These are phyloP conservation scores for Penicillium desertorum DNA, from an alignment of 495 filamentous ascomycete genomes.

Conservation along the genomic window DNA sequence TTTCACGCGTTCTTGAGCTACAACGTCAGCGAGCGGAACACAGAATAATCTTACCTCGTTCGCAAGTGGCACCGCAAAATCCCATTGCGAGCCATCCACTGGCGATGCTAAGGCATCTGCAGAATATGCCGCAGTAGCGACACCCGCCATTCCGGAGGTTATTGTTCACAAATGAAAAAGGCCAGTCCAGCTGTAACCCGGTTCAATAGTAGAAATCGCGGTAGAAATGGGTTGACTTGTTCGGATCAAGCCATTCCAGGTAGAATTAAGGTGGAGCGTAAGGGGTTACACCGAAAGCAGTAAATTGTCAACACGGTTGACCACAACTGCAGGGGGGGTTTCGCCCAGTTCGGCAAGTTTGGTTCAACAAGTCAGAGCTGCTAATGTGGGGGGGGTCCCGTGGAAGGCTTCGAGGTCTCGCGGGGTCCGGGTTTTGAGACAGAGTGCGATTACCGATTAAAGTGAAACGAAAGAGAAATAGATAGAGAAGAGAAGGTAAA, in stretches of 20 bases:
- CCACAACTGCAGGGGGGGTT: neutral
- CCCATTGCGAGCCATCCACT: conserved; percentile 45
- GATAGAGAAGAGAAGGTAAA: neutral
- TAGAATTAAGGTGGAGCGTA: conserved; percentile 2
- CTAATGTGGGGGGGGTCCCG: neutral
- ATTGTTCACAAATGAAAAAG: conserved; percentile 19
- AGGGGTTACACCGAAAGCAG: conserved; percentile 32
- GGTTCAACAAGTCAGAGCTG: neutral
- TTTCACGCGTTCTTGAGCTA: neutral
- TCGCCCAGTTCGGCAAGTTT: neutral
- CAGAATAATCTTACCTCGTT: conserved; percentile 36
- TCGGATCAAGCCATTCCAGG: conserved; percentile 42
- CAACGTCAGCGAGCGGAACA: neutral
- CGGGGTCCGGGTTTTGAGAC: neutral
- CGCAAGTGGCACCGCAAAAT: conserved; percentile 47
- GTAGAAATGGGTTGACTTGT: conserved; percentile 8
- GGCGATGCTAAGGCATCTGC: conserved; percentile 43
- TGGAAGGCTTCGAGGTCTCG: neutral
- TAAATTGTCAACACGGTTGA: conserved; percentile 38
- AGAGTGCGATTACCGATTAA: neutral
- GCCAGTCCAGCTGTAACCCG: conserved; percentile 48
- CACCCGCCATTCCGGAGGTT: conserved; percentile 46
- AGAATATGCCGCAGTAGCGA: conserved; percentile 42
- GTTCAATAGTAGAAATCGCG: conserved; percentile 14
- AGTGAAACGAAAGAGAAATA: neutral